Base-by-base conservation (phyloP, 202 grass and related monocot species). In the Schoenoplectus tabernaemontani region DNA sequence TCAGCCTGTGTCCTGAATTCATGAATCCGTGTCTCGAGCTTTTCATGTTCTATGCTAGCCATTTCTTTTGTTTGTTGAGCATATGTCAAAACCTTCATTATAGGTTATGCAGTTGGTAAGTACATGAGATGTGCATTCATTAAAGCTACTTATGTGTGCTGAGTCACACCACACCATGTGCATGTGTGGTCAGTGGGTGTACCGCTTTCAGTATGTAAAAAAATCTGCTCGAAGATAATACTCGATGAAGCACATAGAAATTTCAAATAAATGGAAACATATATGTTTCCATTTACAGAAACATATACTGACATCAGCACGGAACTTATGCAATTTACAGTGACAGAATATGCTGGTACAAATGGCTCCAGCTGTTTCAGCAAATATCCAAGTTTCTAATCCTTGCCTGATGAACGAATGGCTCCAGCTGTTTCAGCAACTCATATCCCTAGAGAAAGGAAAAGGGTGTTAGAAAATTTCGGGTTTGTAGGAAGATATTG, bases 61-160 rank as follows among this genome's bases (percentile, higher is more conserved):
- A 93, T 87, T 97, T 97, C 89, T 87, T 97, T 97, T 87, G 95
- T 93, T 83, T 97, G 95, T 67, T 89, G 95, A 0, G 95, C 91
- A 87, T 94, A 97, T 85, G 95, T 90, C 86, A 97, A 72, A 92
- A 97, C 91, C 95, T 97, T 86, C 62, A 86, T 81, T 10, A 72
- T 8, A 74, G 39, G 12, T 33, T 30, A 76, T 44, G 42, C 43
- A 38, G 20, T 83, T 64, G 13, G 8, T 51, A 76, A 62, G 56
- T 60, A 82, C 7, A 16, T 39, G 39, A 46, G 20, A 46, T 74
- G 69, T 32, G 6, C 15, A 74, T 17, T 51, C 46, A 74, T n/a
- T 24, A 50, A 34, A n/a, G 46, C 42, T 53, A 74, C 36, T 22
- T 43, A 42, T 67, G 48, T 43, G 64, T 43, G 64, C 19, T 23